Evolutionary conservation across 768 basidiomycete species (phyloP).

Genomic region (Tricholoma saponaceum): DNA sequence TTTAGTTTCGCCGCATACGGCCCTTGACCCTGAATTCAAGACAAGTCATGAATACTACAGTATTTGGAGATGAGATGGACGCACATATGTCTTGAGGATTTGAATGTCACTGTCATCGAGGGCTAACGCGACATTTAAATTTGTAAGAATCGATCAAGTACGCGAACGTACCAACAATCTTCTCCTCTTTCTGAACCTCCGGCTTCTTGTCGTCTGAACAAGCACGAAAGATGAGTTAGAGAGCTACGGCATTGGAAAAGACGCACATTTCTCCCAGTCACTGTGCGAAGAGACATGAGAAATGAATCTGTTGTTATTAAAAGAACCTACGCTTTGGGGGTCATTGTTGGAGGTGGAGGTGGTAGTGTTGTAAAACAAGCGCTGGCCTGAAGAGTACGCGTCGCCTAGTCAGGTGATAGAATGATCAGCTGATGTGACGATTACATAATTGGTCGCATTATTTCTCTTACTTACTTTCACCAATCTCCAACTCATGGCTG

Average conservation of each 20-base stretch:
- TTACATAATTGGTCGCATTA: not conserved
- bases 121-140: conserved; percentile 40
- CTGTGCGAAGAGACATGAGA: conserved; percentile 35
- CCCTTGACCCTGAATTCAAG: conserved; percentile 82
- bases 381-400: not conserved
- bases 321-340: conserved; percentile 86
- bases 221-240: conserved; percentile 2
- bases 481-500: conserved; percentile 63
- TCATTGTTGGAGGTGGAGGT: conserved; percentile 49
- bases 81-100: conserved; percentile 96
- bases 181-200: conserved; percentile 89
- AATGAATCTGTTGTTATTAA: conserved; percentile 3
- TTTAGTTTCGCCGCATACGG: conserved; percentile 90
- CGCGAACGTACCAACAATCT: conserved; percentile 69
- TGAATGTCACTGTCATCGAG: conserved; percentile 99
- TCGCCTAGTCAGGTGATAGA: not conserved
- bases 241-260: not conserved
- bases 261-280: conserved; percentile 97
- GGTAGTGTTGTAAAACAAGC: not conserved
- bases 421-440: too few species aligned
- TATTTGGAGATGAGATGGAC: conserved; percentile 17
- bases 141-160: not conserved
- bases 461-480: conserved; percentile 8
- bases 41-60: not conserved
- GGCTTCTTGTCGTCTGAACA: conserved; percentile 76